Percentiles rank a stretch among this genome's conserved stretches.
Conservation (phyloP, 805 yeast genomes). For the Debaryomyces prosopidis region DNA sequence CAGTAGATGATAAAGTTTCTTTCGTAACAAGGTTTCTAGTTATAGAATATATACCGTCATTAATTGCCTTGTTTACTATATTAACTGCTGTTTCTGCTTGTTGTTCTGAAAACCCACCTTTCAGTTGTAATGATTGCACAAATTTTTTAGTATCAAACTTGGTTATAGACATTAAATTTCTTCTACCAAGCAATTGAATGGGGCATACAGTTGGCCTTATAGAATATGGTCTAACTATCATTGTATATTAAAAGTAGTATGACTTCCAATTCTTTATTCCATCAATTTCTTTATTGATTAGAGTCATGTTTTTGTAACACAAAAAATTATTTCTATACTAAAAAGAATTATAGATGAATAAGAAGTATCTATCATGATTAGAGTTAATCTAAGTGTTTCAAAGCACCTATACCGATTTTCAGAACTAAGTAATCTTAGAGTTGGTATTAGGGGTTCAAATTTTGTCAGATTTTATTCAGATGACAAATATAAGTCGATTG, state of each 20-base stretch:
- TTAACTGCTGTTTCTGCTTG: constrained; percentile 82
- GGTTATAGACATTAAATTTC: constrained; percentile 30
- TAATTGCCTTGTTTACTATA: constrained; percentile 71
- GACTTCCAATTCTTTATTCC: no score
- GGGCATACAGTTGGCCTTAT: neutral
- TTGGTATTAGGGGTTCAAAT: neutral
- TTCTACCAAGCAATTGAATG: neutral
- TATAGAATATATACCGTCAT: constrained; percentile 75
- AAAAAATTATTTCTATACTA: neutral
- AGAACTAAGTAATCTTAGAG: neutral
- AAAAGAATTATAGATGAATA: neutral
- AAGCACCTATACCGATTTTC: neutral
- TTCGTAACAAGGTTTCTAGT: constrained; percentile 80
- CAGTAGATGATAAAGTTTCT: constrained; percentile 77
- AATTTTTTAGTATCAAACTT: constrained; percentile 77
- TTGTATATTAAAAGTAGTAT: neutral
- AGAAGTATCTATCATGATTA: neutral
- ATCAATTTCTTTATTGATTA: no score
- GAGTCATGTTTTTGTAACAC: neutral
- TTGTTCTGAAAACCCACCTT: constrained; percentile 66
- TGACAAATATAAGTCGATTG: constrained; percentile 20
- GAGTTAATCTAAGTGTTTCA: neutral
- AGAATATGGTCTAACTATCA: neutral
- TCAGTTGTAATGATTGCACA: constrained; percentile 61
- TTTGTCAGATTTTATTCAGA: constrained; percentile 5